Conservation (phyloP, 1,284 basidiomycete genomes). For the Ustilago nuda region DNA sequence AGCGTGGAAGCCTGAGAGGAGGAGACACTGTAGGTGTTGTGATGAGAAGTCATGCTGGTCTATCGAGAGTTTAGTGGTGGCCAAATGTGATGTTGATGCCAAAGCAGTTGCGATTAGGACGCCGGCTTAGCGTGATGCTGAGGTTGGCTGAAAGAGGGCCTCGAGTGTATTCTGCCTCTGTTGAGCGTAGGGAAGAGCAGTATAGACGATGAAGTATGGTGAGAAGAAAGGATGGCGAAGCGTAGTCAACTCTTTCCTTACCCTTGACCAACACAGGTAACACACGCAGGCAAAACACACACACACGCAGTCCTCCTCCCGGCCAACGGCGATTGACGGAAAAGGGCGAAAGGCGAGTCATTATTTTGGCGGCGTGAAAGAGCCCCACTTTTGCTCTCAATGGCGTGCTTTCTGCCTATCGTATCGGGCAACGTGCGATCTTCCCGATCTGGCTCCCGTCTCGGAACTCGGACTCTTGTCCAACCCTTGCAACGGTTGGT, state of each 20-base stretch:
- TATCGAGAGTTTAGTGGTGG: not conserved
- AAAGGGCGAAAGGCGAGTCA: too few species aligned
- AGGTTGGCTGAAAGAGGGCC: slow-evolving; percentile 23
- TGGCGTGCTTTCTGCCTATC: slow-evolving; percentile 22
- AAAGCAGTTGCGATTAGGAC: slow-evolving; percentile 1
- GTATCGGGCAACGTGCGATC: not conserved
- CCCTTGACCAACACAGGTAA: too few species aligned
- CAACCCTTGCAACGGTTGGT: too few species aligned
- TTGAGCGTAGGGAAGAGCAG: slow-evolving; percentile 15
- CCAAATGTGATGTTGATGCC: not conserved
- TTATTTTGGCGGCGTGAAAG: too few species aligned
- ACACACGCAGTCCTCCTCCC: too few species aligned
- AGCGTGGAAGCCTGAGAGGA: slow-evolving; percentile 51
- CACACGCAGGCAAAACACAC: too few species aligned
- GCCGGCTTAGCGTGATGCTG: not conserved
- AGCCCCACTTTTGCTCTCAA: not conserved
- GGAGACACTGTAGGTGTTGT: slow-evolving; percentile 31
- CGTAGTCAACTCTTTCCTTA: too few species aligned
- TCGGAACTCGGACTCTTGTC: slow-evolving; percentile 23
- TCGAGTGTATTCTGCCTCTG: slow-evolving; percentile 12
- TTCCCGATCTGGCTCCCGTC: not conserved
- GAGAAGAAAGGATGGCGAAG: not conserved
- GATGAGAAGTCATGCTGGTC: slow-evolving; percentile 27
- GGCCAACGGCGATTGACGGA: too few species aligned
- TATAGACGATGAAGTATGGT: not conserved